Evolutionary conservation across 306 rosid species (phyloP), one percentile per base, ranked within the genome.

Genomic region (Fragaria iinumae): DNA sequence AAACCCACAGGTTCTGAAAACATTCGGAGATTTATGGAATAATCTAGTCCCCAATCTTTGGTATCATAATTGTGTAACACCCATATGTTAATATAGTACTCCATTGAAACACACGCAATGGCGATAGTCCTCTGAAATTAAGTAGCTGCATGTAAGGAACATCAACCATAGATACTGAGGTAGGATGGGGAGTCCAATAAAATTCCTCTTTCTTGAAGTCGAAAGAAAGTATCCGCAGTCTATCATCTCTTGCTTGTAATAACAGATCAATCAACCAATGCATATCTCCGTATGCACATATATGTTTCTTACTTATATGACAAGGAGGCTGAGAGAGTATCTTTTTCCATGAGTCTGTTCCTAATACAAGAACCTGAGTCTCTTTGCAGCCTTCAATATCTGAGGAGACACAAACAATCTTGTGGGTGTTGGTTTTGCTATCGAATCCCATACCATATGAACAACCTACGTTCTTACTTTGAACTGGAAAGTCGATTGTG

Each of bases 401-500:
- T 29, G 43, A 32, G 41, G 69, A 13, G 11, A 64, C 23, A 8
- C 69, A 17, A 36, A 64, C 69, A 29, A 64, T 64, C 69, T 64
- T 32, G 45, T 29, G 41, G 11, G 3, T 34, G 13, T 34, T 64
- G 43, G 67, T 60, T 60, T 4, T 2, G 12, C 5, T 7, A 60
- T 60, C 41, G 32, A 59, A 60, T 29, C 39, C 67, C 67, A 60
- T 60, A 60, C 67, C 67, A 27, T 60, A 60, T 17, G 20, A 60
- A 14, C 63, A 21, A 2, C 9, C 4, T 11, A 27, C 1, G 23
- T 56, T 8, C 14, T 21, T 38, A 6, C 8, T 23, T 56, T 4
- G 32, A 56, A 56, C 63, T 32, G 36, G 36, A 32, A 32, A 32
- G 36, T 32, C 36, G 36, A 32, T 32, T 23, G 29, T 25, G 41